Base-by-base conservation (phyloP, 495 filamentous ascomycete species). In the Hypoxylon crocopeplum region DNA sequence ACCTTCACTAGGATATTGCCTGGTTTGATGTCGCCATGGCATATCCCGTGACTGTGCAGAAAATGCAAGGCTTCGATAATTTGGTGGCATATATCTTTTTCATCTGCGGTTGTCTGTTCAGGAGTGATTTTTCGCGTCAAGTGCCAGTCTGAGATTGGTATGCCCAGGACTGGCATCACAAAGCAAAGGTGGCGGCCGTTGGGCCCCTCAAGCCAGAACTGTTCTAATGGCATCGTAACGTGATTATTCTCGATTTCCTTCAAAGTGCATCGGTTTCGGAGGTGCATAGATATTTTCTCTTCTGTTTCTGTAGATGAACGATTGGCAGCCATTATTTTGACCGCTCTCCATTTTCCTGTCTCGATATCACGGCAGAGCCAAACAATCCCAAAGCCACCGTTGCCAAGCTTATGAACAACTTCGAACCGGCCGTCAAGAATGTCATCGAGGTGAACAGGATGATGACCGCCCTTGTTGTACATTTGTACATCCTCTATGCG, bases 371-470 rank as follows among this genome's bases (percentile, higher is more conserved):
- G 74, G 24, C 79, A 81, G 30, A 87, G 75, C 82, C 81, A 86
- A 46, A 83, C 76, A 1, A 77, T 84, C 3, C 74, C 79, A 55
- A 75, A 81, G 5, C 75, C 75, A 6, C 82, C 80, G 41, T 67
- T 76, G 1, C 80, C 82, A 15, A 85, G 73, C 44, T 86, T 86
- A 62, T 83, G 79, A 4, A 76, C 68, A 47, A 84, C 79, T 8
- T 61, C 61, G 58, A 82, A 85, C 12, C 71, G 64, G 0, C 56
- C 47, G 37, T 57, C 70, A 54, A 71, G 73, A 34, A 66, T 42
- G 37, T 83, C 77, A 0, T 72, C 77, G 16, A 84, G 56, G 41
- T 77, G 71, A 1, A 82, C 64, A 0, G 82, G 82, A 69, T 86
- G 75, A 58, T 68, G 69, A 1, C 74, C 66, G 7, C 72, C 72